Base-by-base conservation (phyloP, 805 yeast species). In the Torulaspora delbrueckii region DNA sequence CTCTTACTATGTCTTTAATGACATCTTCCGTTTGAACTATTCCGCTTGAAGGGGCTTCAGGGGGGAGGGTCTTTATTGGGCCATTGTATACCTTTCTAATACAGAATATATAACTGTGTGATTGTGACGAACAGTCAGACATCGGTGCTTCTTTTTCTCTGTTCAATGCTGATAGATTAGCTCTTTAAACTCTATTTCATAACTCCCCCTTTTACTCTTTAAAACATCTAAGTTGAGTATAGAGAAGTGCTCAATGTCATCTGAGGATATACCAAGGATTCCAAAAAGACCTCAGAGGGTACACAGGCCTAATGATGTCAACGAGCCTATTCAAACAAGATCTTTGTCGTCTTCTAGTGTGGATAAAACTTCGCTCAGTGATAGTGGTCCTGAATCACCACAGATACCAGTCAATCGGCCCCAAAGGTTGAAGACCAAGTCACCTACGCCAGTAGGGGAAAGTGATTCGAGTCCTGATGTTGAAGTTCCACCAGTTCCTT, bases 1-100 rank as follows among this genome's bases (percentile, higher is more conserved):
- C 64, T 84, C 95, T 26, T 93, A 90, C 77, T 93, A 82, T 64
- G 98, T 93, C 50, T 86, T 88, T 73, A 93, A 93, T 72, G 99
- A 93, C 66, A 87, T 93, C 56, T 93, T 93, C 81, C 86, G 98
- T 76, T 81, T 93, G 68, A 88, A 88, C 76, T 88, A 85, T 72
- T 78, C 73, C 45, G 82, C 77, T 67, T 82, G 66, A 50, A 16
- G 36, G 16, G 19, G 35, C 10, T 13, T 12, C 16, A 23, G 14
- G 34, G 34, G 23, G 22, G 22, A 19, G 22, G 22, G 6, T 19
- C 22, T 19, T 19, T 19, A 19, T 5, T 19, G 22, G 22, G 27
- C 28, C 22, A 22, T 30, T 22, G n/a, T 23, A 28, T 28, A 39
- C 25, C 25, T 39, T 39, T 23, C 27, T 28, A 26, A 28, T 37